Evolutionary conservation across 257 asterid genomes (phyloP).

Genomic region (Leptodermis oblonga): DNA sequence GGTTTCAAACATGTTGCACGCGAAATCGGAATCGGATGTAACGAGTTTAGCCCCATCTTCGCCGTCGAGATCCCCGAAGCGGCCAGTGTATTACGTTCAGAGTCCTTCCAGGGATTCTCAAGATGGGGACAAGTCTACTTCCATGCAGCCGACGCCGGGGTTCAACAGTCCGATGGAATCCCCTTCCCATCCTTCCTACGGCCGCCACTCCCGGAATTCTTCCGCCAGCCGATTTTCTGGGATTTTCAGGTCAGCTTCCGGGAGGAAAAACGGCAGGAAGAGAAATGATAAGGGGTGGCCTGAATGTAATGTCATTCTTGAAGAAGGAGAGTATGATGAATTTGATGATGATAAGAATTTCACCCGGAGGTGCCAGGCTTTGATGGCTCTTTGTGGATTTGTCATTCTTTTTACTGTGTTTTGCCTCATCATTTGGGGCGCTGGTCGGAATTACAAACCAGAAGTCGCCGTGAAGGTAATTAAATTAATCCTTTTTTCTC

Average conservation of each 20-base stretch:
- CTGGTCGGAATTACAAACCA: constrained; percentile 70
- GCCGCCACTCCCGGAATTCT: constrained; percentile 92
- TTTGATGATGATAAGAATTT: constrained; percentile 56
- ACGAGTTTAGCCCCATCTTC: constrained; percentile 95
- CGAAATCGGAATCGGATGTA: constrained; percentile 92
- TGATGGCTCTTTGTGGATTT: constrained; percentile 67
- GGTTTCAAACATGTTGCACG: constrained; percentile 72
- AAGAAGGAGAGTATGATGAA: constrained; percentile 84
- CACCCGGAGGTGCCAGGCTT: constrained; percentile 64
- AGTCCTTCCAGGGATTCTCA: constrained; percentile 96
- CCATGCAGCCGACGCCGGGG: constrained; percentile 89
- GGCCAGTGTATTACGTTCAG: constrained; percentile 84
- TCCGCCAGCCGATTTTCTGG: constrained; percentile 93
- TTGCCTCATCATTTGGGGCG: constrained; percentile 92
- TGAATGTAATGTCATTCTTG: constrained; percentile 82
- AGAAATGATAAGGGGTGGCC: constrained; percentile 98
- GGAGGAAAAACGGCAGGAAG: constrained; percentile 65
- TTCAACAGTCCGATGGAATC: constrained; percentile 90
- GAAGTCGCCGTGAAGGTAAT: constrained; percentile 69
- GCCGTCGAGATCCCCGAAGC: constrained; percentile 85
- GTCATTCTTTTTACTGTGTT: constrained; percentile 66
- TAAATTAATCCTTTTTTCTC: background rate
- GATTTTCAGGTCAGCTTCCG: constrained; percentile 85
- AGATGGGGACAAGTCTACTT: constrained; percentile 80
- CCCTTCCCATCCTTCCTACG: constrained; percentile 91